Percentiles rank a stretch among this genome's conserved stretches.
These are phyloP conservation scores for Ophiostoma ips DNA, from an alignment of 2,329 filamentous ascomycete genomes.

Conservation along the genomic window DNA sequence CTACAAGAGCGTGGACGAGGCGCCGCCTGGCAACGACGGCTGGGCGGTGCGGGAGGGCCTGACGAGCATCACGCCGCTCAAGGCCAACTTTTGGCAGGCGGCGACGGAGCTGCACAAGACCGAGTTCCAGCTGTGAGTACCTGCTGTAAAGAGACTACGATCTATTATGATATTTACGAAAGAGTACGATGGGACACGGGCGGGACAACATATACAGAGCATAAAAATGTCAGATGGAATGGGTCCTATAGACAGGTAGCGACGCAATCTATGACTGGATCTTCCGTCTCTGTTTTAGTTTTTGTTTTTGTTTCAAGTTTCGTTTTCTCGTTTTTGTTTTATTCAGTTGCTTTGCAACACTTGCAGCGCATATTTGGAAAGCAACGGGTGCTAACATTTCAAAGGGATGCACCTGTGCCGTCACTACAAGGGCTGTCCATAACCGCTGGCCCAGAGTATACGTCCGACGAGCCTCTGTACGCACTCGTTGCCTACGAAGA, in stretches of 20 bases:
- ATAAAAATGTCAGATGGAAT: neutral
- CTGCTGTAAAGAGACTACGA: neutral
- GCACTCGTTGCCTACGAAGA: slow-evolving; percentile 77
- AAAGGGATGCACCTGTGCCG: neutral
- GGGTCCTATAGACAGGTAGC: slow-evolving; percentile 10
- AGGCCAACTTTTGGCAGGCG: slow-evolving; percentile 82
- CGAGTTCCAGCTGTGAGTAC: slow-evolving; percentile 74
- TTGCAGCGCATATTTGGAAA: neutral
- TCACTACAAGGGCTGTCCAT: neutral
- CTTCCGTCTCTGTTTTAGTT: neutral
- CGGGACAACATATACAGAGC: neutral
- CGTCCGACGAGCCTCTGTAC: slow-evolving; percentile 34
- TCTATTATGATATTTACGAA: no score
- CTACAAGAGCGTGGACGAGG: slow-evolving; percentile 70
- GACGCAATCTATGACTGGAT: slow-evolving; percentile 2
- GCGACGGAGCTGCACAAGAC: slow-evolving; percentile 45
- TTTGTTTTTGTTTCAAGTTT: neutral
- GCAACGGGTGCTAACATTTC: neutral
- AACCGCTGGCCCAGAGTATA: neutral
- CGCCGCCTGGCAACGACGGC: slow-evolving; percentile 72
- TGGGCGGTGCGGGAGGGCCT: slow-evolving; percentile 82
- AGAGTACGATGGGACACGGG: neutral
- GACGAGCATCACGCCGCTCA: slow-evolving; percentile 80
- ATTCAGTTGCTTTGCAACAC: no score
- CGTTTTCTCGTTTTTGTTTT: no score